Conservation (phyloP, 768 basidiomycete species). For the Collybia sp. region DNA sequence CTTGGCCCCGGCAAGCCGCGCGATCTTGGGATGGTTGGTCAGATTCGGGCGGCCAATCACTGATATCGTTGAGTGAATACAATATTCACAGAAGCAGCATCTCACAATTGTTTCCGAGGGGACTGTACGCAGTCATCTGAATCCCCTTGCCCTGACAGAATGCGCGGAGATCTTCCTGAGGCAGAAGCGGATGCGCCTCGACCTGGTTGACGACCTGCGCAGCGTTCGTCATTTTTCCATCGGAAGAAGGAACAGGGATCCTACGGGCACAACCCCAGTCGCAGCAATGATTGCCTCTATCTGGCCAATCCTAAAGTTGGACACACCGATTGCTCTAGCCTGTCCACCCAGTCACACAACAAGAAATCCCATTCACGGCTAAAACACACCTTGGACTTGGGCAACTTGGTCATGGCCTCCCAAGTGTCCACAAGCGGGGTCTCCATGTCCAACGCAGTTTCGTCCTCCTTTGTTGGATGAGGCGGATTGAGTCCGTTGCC, state of each 20-base stretch:
- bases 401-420: conserved; percentile 73
- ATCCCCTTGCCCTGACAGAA: conserved; percentile 70
- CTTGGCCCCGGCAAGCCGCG: conserved; percentile 58
- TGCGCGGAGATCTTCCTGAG: conserved; percentile 66
- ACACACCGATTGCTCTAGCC: conserved; percentile 74
- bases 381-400: conserved; percentile 58
- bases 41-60: conserved; percentile 60
- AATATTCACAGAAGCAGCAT: conserved; percentile 3
- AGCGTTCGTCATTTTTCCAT: neutral
- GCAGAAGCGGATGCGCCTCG: conserved; percentile 78
- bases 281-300: conserved; percentile 64
- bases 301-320: conserved; percentile 70
- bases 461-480: conserved; percentile 37
- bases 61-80: conserved; percentile 14
- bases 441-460: conserved; percentile 50
- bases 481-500: conserved; percentile 52
- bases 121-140: conserved; percentile 61
- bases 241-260: conserved; percentile 10
- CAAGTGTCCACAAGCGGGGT: conserved; percentile 75
- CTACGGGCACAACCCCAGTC: conserved; percentile 69
- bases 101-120: conserved; percentile 78
- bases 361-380: neutral
- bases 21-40: conserved; percentile 60
- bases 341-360: conserved; percentile 15
- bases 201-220: conserved; percentile 67